Conservation (phyloP, 306 rosid genomes). For the Purshia tridentata region DNA sequence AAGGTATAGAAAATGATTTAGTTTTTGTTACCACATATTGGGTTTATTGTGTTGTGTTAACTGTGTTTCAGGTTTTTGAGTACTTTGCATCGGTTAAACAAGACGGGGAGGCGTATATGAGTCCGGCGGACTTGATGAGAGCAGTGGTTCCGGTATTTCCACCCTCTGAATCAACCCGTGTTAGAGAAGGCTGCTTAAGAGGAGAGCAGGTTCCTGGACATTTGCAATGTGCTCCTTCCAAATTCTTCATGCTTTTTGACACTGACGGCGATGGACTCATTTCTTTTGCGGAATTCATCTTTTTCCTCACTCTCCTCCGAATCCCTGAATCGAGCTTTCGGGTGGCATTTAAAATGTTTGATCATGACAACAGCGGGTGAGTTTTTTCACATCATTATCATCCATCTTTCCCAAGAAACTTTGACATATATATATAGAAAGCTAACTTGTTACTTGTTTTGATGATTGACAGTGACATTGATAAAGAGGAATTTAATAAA, state of each 20-base stretch:
- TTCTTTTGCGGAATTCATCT: constrained; percentile 73
- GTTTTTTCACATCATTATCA: constrained; percentile 4
- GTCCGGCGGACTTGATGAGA: constrained; percentile 70
- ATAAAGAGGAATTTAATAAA: constrained; percentile 65
- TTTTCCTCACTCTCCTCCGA: constrained; percentile 74
- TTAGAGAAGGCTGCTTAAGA: constrained; percentile 66
- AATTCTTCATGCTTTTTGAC: constrained; percentile 83
- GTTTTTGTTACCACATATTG: background rate
- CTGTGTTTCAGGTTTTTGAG: constrained; percentile 53
- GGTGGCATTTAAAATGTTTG: constrained; percentile 86
- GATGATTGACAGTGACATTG: constrained; percentile 49
- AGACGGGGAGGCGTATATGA: constrained; percentile 59
- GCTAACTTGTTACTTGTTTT: background rate
- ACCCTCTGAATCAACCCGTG: constrained; percentile 59
- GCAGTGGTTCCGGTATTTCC: constrained; percentile 77
- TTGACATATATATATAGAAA: background rate
- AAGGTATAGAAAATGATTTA: constrained; percentile 42
- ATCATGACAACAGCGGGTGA: constrained; percentile 69
- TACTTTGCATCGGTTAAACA: constrained; percentile 56
- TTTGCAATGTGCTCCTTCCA: constrained; percentile 52
- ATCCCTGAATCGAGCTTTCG: constrained; percentile 75
- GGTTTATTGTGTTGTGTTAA: background rate
- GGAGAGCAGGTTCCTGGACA: constrained; percentile 65
- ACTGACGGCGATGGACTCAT: constrained; percentile 78
- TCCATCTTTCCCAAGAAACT: background rate